Conservation (phyloP, 176 grass and related monocot species). For the Lolium perenne region DNA sequence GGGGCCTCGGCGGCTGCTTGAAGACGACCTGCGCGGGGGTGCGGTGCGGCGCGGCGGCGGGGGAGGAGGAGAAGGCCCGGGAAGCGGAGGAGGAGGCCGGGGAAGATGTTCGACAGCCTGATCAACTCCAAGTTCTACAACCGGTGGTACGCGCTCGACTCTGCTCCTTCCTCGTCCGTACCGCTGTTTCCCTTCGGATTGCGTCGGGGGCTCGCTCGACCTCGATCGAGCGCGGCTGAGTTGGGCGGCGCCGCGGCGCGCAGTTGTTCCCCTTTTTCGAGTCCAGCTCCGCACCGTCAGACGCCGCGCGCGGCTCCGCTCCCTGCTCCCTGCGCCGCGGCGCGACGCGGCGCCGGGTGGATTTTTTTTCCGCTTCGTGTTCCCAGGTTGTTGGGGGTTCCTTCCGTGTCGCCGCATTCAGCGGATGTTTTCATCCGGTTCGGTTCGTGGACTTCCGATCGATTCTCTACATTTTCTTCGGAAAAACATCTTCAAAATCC, state of each 20-base stretch:
- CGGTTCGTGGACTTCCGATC: too few species aligned
- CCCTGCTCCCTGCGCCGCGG: background rate
- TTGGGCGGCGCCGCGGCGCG: too few species aligned
- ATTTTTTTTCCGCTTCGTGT: background rate
- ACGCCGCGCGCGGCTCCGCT: too few species aligned
- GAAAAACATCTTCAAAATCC: background rate
- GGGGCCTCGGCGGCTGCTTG: conserved; percentile 13
- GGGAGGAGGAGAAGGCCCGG: background rate
- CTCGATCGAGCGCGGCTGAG: too few species aligned
- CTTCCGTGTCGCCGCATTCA: background rate
- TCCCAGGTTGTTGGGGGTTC: background rate
- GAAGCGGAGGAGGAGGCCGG: background rate
- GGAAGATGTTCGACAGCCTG: conserved; percentile 73
- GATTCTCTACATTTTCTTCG: background rate
- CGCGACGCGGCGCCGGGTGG: too few species aligned
- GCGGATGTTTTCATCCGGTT: background rate
- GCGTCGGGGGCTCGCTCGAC: too few species aligned
- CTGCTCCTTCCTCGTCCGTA: background rate
- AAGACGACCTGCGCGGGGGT: conserved; percentile 22
- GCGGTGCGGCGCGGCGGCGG: background rate
- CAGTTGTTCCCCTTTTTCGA: too few species aligned
- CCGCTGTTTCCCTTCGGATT: background rate
- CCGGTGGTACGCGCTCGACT: conserved; percentile 54
- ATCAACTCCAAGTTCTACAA: conserved; percentile 82
- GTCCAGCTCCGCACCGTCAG: too few species aligned